Evolutionary conservation across 2,329 filamentous ascomycete genomes (phyloP), one percentile per base, ranked within the genome.

Genomic region (Diaporthe humulicola): DNA sequence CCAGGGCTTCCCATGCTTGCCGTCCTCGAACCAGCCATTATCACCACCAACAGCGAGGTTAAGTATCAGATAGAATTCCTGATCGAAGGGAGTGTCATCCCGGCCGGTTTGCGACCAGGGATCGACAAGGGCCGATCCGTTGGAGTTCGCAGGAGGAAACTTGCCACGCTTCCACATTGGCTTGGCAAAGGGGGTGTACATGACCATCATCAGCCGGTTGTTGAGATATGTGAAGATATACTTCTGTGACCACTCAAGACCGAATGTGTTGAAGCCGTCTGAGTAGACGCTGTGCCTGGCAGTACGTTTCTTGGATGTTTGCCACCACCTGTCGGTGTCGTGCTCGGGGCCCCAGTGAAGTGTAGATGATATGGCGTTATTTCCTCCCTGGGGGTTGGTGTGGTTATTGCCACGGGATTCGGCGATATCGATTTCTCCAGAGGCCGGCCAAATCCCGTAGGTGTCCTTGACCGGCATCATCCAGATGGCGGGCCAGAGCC

Each of bases 401-500:
- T 92, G 90, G 84, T 96, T 95, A 87, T 97, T 97, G 75, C 95
- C 95, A 73, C 95, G 93, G 38, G 91, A 92, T 84, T 97, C 94
- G 80, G 91, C 86, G 72, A 97, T 94, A 81, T 97, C 95, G 70
- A 97, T 97, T 84, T 97, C 94, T 60, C 95, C 95, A 12, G 93
- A 95, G 10, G 87, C 84, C 1, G 95, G 95, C 95, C 95, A 97
- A 1, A 88, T 79, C 1, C 95, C 95, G 81, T 97, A 97, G 0
- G 86, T 91, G 71, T 91, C 88, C 57, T 92, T 87, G 61, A 90
- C 91, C 1, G 95, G 95, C 86, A 97, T 87, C 93, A 97, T 94
- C 93, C 94, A 96, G 80, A 97, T 96, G n/a, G 94, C 94, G 2
- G 95, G 95, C 95, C 95, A 97, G 15, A 97, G 88, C 95, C 95